Evolutionary conservation across 2,329 filamentous ascomycete genomes (phyloP), one percentile per base, ranked within the genome.

Genomic region (Colletotrichum sp.): DNA sequence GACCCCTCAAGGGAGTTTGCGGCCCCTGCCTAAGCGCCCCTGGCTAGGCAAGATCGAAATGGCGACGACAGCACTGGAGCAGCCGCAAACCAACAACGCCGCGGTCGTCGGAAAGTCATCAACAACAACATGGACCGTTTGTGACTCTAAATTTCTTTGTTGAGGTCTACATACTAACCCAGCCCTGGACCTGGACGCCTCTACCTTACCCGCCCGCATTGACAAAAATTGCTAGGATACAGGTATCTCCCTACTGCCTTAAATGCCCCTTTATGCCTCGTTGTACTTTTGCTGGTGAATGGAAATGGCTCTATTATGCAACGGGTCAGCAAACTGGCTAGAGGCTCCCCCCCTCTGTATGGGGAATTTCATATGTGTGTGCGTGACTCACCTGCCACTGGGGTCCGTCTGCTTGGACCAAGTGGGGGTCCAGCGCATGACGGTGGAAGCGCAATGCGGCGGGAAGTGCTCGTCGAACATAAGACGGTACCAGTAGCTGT

Each of bases 401-500:
- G 97, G 97, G 86, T 99, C 97, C 30, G 93, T 95, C 91, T 98
- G 96, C 85, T 98, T 95, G 72, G 95, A 98, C 97, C 97, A 99
- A 49, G 95, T 99, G 32, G 97, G 97, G 73, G 95, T 96, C 98
- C 97, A 99, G 83, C 97, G 91, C 95, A 95, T 94, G 70, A 99
- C 97, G 9, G 97, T 99, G 76, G 92, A 93, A 10, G 97, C 98
- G 84, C 96, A 99, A 83, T 94, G 94, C 72, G 93, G 91, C 63
- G 97, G 97, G 92, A 99, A 99, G 87, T 98, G 96, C 90, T 99
- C 96, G 85, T 99, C 97, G 84, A 99, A 99, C 96, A 99, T 99
- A 85, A 89, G 91, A 82, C 97, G 94, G 89, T 99, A 99, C 97
- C 97, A 99, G 90, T 98, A 98, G 63, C 93, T 94, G 80, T 64